Evolutionary conservation across 129 eudicot genomes (phyloP).

Genomic region (Artemisia annua): DNA sequence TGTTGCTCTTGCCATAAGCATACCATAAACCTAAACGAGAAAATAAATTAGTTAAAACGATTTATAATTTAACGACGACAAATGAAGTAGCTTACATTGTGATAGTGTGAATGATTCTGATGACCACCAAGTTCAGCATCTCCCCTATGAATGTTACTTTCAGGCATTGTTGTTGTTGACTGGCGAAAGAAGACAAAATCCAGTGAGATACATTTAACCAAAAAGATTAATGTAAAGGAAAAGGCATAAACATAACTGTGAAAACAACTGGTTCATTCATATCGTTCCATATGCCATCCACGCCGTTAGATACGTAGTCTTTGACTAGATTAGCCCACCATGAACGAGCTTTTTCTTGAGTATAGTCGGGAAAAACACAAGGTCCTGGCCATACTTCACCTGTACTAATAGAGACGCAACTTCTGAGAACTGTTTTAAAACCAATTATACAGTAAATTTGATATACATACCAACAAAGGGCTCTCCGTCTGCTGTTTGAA

Average conservation of each 20-base stretch:
- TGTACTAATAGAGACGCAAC: constrained; percentile 22
- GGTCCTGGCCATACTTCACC: constrained; percentile 99
- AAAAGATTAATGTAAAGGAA: neutral
- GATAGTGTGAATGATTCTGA: constrained; percentile 88
- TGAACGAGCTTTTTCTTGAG: constrained; percentile 76
- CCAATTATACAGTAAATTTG: neutral
- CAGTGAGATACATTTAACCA: constrained; percentile 10
- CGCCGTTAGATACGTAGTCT: constrained; percentile 74
- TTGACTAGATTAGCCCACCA: constrained; percentile 95
- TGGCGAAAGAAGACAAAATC: constrained; percentile 32
- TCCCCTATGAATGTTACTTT: constrained; percentile 79
- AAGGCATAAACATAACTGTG: constrained; percentile 44
- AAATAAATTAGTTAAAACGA: neutral
- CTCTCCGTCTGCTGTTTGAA: constrained; percentile 64
- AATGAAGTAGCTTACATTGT: constrained; percentile 50
- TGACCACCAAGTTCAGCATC: constrained; percentile 87
- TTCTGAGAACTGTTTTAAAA: constrained; percentile 12
- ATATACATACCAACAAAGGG: constrained; percentile 69
- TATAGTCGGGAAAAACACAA: constrained; percentile 94
- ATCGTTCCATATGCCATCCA: constrained; percentile 99
- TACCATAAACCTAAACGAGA: constrained; percentile 71
- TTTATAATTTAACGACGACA: too few relatives aligned
- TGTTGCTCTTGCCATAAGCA: constrained; percentile 98
- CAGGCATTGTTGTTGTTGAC: constrained; percentile 99
- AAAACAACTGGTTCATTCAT: constrained; percentile 99